Evolutionary conservation across 2,329 filamentous ascomycete species (phyloP), one percentile per base, ranked within the genome.

Genomic region (Hypoxylon sp.): DNA sequence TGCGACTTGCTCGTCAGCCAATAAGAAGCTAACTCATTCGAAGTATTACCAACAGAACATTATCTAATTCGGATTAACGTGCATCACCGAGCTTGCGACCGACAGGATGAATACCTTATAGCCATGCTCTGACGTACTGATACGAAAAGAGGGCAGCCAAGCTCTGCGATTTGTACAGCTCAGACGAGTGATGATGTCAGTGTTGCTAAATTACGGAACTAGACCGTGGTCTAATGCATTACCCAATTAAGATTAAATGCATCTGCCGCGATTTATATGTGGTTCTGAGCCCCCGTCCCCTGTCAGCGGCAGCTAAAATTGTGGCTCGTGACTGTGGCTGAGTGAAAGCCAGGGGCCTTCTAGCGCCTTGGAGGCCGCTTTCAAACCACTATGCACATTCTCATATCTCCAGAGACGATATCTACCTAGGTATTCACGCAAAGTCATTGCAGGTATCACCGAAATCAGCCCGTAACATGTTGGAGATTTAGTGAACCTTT

Each of bases 121-220:
- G 36, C 45, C 49, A 33, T 48, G 26, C 3, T 53, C 36, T 54
- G 33, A 61, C 48, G 24, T 46, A 38, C 51, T 51, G 32, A 67
- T 54, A 40, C 46, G 44, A 60, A 53, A 44, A 18, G 16, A 53
- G 64, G 61, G 64, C 11, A 65, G 38, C 58, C 63, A 62, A 62
- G 61, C 49, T 50, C 24, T 56, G 32, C 20, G 24, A 52, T 20
- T 18, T 7, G 33, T 11, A 53, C 61, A 61, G 44, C 51, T 60
- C 50, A 63, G 53, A 61, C 44, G 36, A 61, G 20, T 62, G 53
- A 67, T 69, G 67, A 69, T 57, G 67, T 69, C 67, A 69, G 42
- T 44, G 28, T 38, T 44, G 11, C 32, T 38, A 53, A 53, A 20
- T 33, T 32, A 49, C 50, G 16, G 8, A 22, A 33, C n/a, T 40